Conservation (phyloP, 345 rosid species). For the Murraya paniculata region DNA sequence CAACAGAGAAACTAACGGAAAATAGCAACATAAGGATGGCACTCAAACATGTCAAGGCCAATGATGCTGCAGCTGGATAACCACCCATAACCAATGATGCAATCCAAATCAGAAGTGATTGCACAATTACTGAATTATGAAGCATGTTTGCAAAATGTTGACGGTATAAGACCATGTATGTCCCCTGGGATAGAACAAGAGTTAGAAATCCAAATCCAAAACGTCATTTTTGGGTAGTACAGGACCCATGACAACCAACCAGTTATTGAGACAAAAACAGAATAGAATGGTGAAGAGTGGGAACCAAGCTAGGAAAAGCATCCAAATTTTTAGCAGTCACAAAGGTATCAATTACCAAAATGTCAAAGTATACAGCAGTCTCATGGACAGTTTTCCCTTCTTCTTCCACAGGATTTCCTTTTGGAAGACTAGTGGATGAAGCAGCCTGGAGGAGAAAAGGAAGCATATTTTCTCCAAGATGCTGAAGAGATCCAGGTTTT, state of each 20-base stretch:
- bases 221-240: background rate
- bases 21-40: slow-evolving; percentile 61
- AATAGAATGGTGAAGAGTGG: background rate
- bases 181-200: slow-evolving; percentile 57
- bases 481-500: slow-evolving; percentile 94
- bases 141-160: slow-evolving; percentile 72
- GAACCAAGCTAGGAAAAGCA: slow-evolving; percentile 8
- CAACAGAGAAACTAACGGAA: slow-evolving; percentile 67
- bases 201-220: slow-evolving; percentile 16
- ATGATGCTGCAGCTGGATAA: slow-evolving; percentile 58
- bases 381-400: slow-evolving; percentile 38
- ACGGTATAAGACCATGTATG: slow-evolving; percentile 68
- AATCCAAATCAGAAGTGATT: slow-evolving; percentile 78
- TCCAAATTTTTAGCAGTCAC: slow-evolving; percentile 16
- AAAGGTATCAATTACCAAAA: slow-evolving; percentile 53
- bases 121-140: slow-evolving; percentile 76
- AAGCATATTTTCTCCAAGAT: slow-evolving; percentile 96
- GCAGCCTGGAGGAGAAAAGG: slow-evolving; percentile 75
- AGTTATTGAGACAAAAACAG: background rate
- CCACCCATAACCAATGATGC: slow-evolving; percentile 93
- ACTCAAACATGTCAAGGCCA: slow-evolving; percentile 67
- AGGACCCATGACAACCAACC: slow-evolving; percentile 6
- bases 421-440: slow-evolving; percentile 56
- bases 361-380: slow-evolving; percentile 66
- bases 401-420: slow-evolving; percentile 30